Evolutionary conservation across 2,329 filamentous ascomycete genomes (phyloP).

Genomic region (Leptodontidium sp.): DNA sequence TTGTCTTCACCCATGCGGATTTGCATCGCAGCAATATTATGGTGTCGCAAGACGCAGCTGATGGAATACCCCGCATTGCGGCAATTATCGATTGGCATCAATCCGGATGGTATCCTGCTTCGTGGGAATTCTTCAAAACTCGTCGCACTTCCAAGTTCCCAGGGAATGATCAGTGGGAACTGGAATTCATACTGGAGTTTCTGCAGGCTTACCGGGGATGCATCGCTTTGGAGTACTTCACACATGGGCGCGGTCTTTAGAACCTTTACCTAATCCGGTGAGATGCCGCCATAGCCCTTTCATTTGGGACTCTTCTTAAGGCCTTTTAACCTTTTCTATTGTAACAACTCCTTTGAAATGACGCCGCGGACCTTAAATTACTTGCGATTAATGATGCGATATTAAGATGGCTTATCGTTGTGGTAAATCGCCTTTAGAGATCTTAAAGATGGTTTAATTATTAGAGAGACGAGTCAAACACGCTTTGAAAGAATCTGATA

Average conservation of each 20-base stretch:
- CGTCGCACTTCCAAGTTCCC: not conserved
- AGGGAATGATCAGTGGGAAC: slow-evolving; percentile 19
- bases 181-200: slow-evolving; percentile 24
- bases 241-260: not conserved
- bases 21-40: slow-evolving; percentile 26
- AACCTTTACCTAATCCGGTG: no score
- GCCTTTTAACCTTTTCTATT: no score
- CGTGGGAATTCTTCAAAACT: slow-evolving; percentile 28
- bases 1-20: slow-evolving; percentile 28
- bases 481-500: no score
- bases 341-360: no score
- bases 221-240: slow-evolving; percentile 19
- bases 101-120: slow-evolving; percentile 28
- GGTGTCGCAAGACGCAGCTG: slow-evolving; percentile 5
- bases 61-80: slow-evolving; percentile 7
- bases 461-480: no score
- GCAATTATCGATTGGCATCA: slow-evolving; percentile 29
- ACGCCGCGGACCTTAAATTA: no score
- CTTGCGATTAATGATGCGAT: no score
- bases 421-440: no score
- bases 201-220: slow-evolving; percentile 15
- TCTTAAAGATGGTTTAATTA: no score
- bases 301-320: no score
- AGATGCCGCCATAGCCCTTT: no score
- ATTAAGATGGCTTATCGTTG: no score